phyloP scores from a whole-genome alignment of 2,329 filamentous ascomycete species.

The Colletotrichum chrysophilum region DNA sequence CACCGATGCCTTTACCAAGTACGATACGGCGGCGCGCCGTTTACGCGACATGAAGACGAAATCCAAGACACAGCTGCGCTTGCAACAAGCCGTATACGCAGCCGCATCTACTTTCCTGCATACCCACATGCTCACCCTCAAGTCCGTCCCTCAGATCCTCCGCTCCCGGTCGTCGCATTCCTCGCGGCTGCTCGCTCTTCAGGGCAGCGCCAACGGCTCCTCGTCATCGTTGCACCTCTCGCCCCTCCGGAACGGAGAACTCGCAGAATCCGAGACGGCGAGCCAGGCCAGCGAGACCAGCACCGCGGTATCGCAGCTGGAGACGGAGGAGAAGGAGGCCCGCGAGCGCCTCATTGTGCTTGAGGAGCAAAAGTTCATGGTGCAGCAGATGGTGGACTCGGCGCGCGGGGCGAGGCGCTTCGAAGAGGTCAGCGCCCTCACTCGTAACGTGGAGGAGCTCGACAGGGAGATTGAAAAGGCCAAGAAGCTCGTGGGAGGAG shows the following conservation, averaged over 20 bases:
- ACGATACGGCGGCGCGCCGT: slow-evolving; percentile 80
- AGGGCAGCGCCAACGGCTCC: slow-evolving; percentile 36
- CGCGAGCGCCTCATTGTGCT: slow-evolving; percentile 82
- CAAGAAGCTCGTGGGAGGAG: slow-evolving; percentile 66
- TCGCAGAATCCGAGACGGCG: slow-evolving; percentile 50
- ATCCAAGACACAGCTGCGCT: slow-evolving; percentile 72
- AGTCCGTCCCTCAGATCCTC: slow-evolving; percentile 72
- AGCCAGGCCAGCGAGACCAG: slow-evolving; percentile 58
- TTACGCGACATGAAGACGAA: slow-evolving; percentile 79
- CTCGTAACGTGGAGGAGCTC: slow-evolving; percentile 82
- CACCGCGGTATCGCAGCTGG: slow-evolving; percentile 64
- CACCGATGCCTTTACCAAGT: slow-evolving; percentile 88
- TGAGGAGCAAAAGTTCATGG: slow-evolving; percentile 90
- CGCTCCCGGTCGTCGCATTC: slow-evolving; percentile 43
- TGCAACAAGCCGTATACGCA: slow-evolving; percentile 84
- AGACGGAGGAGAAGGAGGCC: slow-evolving; percentile 83
- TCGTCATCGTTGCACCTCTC: slow-evolving; percentile 38
- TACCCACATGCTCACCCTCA: slow-evolving; percentile 88
- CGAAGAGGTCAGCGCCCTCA: slow-evolving; percentile 83
- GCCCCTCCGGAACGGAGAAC: slow-evolving; percentile 54
- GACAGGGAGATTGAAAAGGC: slow-evolving; percentile 76
- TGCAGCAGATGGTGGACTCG: slow-evolving; percentile 81
- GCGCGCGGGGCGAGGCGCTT: slow-evolving; percentile 80
- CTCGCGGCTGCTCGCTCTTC: slow-evolving; percentile 32
- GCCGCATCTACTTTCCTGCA: slow-evolving; percentile 86